These are phyloP conservation scores for Schizophyllum commune DNA, from an alignment of 1,284 basidiomycete genomes.

Conservation along the genomic window DNA sequence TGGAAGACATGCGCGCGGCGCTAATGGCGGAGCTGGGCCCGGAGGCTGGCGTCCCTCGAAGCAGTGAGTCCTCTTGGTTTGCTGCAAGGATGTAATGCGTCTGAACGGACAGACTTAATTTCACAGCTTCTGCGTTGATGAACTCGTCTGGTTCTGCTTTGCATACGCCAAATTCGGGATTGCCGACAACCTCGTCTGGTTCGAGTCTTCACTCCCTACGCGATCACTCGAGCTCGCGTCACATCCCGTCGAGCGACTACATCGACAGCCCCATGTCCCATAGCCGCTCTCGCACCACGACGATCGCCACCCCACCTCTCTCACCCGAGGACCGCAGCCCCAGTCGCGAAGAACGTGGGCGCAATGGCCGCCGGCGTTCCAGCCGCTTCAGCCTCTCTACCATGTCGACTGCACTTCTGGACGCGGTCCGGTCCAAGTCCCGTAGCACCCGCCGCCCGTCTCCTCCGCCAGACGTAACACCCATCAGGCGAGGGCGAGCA, in stretches of 20 bases:
- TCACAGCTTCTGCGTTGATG: background rate
- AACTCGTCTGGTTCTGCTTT: background rate
- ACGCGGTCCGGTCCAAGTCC: constrained; percentile 27
- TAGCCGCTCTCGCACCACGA: background rate
- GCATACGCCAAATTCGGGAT: background rate
- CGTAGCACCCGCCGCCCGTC: constrained; percentile 10
- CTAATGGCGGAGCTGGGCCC: constrained; percentile 20
- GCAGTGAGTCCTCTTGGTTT: constrained; percentile 14
- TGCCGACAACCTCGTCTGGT: constrained; percentile 3
- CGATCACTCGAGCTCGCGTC: constrained; percentile 27
- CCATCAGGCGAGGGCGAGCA: constrained; percentile 7
- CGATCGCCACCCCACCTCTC: constrained; percentile 5
- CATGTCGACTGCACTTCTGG: constrained; percentile 29
- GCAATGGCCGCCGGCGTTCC: constrained; percentile 22
- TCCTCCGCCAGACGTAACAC: background rate
- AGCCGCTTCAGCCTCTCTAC: constrained; percentile 28
- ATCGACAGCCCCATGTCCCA: constrained; percentile 4
- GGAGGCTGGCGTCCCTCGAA: constrained; percentile 11
- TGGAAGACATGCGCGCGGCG: constrained; percentile 35
- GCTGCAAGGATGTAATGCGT: background rate
- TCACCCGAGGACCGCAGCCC: constrained; percentile 8
- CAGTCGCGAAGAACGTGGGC: constrained; percentile 11
- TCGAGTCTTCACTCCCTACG: constrained; percentile 23
- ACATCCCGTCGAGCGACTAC: constrained; percentile 1
- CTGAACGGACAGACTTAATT: background rate